phyloP scores from a whole-genome alignment of 495 filamentous ascomycete genomes.

The Aspergillus heteromorphus region DNA sequence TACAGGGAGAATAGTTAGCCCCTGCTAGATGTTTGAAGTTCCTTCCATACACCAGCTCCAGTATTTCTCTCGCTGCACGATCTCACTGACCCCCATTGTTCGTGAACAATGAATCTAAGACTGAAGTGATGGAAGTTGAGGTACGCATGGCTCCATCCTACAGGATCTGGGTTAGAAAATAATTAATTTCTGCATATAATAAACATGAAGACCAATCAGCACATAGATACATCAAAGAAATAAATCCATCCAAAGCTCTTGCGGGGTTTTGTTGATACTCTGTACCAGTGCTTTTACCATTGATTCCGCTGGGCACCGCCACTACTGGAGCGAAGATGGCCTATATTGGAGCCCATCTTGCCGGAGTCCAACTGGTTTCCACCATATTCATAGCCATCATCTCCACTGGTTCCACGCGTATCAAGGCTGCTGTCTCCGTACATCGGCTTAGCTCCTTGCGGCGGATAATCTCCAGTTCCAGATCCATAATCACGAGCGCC shows the following conservation, averaged over 20 bases:
- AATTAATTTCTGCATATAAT: neutral
- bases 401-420: slow-evolving; percentile 14
- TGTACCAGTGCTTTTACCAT: slow-evolving; percentile 7
- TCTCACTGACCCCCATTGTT: no score
- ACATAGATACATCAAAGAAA: neutral
- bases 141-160: neutral
- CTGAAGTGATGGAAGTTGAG: no score
- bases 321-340: neutral
- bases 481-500: slow-evolving; percentile 6
- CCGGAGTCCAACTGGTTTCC: slow-evolving; percentile 8
- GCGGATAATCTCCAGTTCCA: neutral
- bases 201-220: neutral
- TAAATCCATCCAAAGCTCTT: neutral
- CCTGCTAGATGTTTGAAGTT: no score
- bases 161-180: neutral
- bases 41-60: no score
- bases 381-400: slow-evolving; percentile 1
- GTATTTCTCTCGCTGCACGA: no score
- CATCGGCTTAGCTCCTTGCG: no score
- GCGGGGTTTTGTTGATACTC: neutral
- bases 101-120: no score
- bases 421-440: slow-evolving; percentile 34
- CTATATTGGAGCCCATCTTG: slow-evolving; percentile 1
- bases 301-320: slow-evolving; percentile 9
- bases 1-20: no score